A percentile compares a stretch with the other conserved stretches of the same genome.
phyloP scores from a whole-genome alignment of 139 green algal genomes.

The Volvox africanus region DNA sequence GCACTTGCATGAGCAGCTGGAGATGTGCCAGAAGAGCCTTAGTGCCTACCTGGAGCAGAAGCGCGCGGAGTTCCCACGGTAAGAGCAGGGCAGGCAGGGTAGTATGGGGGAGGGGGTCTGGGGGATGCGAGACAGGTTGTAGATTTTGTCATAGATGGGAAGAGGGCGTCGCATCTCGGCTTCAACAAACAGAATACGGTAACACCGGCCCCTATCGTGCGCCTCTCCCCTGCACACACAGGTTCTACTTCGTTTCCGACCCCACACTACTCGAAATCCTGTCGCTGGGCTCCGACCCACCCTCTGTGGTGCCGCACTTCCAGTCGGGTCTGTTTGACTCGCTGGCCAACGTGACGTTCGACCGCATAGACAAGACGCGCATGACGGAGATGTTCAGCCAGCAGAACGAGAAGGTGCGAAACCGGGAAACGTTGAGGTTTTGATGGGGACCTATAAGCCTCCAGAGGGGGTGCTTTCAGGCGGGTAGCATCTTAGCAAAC shows the following conservation, averaged over 20 bases:
- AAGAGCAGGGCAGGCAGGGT: not conserved
- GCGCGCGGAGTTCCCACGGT: conserved; percentile 92
- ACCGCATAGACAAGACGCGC: conserved; percentile 87
- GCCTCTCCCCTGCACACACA: not conserved
- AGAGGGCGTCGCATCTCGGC: too few species aligned
- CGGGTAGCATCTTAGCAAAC: too few species aligned
- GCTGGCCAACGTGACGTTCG: conserved; percentile 91
- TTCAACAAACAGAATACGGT: too few species aligned
- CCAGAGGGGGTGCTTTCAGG: too few species aligned
- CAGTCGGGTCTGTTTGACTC: conserved; percentile 96
- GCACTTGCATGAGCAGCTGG: conserved; percentile 94
- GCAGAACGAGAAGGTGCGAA: conserved; percentile 79
- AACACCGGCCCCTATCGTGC: too few species aligned
- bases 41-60: conserved; percentile 96
- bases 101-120: not conserved
- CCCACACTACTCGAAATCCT: conserved; percentile 97
- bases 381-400: conserved; percentile 94
- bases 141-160: too few species aligned
- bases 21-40: conserved; percentile 96
- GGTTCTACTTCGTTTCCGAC: conserved; percentile 98
- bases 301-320: conserved; percentile 94
- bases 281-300: conserved; percentile 92
- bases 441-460: too few species aligned
- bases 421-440: too few species aligned
- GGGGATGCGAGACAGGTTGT: too few species aligned